Conservation (phyloP, 2,329 filamentous ascomycete genomes). For the Ceratocystis eucalypticola region DNA sequence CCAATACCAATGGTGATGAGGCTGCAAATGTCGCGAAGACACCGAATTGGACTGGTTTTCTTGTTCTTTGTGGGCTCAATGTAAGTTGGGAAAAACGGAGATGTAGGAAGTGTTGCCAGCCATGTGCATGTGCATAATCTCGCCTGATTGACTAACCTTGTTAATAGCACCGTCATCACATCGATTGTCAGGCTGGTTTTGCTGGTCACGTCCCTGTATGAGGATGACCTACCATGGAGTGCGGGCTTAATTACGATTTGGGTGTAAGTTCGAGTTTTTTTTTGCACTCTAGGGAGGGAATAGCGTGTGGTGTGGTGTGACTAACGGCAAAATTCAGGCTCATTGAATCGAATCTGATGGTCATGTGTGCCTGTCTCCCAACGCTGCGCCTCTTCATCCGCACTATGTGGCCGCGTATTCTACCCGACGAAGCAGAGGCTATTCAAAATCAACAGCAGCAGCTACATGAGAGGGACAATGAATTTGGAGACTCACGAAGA, state of each 20-base stretch:
- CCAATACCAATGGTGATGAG: background rate
- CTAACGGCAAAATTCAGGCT: background rate
- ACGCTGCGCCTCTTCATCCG: background rate
- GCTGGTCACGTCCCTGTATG: background rate
- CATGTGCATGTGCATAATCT: background rate
- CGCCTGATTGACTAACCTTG: background rate
- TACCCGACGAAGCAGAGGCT: background rate
- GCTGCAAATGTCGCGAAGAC: background rate
- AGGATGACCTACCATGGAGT: background rate
- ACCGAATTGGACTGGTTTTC: background rate
- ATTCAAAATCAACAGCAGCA: background rate
- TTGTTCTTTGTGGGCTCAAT: constrained; percentile 3
- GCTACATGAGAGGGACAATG: background rate
- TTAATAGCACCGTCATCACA: background rate
- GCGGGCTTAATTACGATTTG: background rate
- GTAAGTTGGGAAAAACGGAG: background rate
- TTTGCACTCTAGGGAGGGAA: too few species aligned
- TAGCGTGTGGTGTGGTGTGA: background rate
- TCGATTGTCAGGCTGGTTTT: background rate
- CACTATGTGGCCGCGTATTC: background rate
- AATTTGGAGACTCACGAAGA: background rate
- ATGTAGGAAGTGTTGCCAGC: background rate
- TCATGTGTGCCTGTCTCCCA: constrained; percentile 1
- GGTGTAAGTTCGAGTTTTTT: background rate
- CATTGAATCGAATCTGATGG: background rate